Conservation (phyloP, 202 grass and related monocot genomes). For the Carex sylvatica region DNA sequence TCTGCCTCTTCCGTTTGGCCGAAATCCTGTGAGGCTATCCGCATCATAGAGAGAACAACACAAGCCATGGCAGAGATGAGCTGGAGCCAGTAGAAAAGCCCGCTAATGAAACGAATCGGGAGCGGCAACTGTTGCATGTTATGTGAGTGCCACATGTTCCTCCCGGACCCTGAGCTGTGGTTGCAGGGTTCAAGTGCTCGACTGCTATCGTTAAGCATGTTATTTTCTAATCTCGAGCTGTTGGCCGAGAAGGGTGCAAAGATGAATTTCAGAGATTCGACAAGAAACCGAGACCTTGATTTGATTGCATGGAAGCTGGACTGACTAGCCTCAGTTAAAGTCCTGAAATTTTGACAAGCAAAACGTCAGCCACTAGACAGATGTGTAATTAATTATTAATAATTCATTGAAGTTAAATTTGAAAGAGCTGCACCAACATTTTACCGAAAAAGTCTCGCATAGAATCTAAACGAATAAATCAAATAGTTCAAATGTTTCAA, state of each 20-base stretch:
- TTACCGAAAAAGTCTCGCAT: too few relatives aligned
- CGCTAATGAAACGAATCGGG: neutral
- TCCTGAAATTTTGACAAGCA: too few relatives aligned
- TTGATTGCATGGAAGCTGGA: slow-evolving; percentile 35
- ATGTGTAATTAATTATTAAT: too few relatives aligned
- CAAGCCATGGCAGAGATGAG: slow-evolving; percentile 15
- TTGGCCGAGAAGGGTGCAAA: neutral
- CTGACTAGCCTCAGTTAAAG: too few relatives aligned
- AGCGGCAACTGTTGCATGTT: slow-evolving; percentile 25
- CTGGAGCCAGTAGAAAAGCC: slow-evolving; percentile 28
- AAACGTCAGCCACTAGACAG: too few relatives aligned
- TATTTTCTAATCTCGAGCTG: neutral
- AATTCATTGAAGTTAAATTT: too few relatives aligned
- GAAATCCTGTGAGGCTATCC: slow-evolving; percentile 23
- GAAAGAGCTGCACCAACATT: too few relatives aligned
- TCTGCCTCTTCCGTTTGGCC: neutral
- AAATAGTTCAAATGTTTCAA: too few relatives aligned
- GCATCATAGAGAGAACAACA: slow-evolving; percentile 27
- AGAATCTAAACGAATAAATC: too few relatives aligned
- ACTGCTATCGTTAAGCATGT: neutral
- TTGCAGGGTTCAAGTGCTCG: too few relatives aligned
- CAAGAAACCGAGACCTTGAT: slow-evolving; percentile 40
- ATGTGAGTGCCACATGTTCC: neutral
- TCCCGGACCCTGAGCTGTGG: too few relatives aligned
- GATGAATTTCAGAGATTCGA: slow-evolving; percentile 50